These are phyloP conservation scores for Wallemia mellicola DNA, from an alignment of 1,284 basidiomycete genomes.

Conservation along the genomic window DNA sequence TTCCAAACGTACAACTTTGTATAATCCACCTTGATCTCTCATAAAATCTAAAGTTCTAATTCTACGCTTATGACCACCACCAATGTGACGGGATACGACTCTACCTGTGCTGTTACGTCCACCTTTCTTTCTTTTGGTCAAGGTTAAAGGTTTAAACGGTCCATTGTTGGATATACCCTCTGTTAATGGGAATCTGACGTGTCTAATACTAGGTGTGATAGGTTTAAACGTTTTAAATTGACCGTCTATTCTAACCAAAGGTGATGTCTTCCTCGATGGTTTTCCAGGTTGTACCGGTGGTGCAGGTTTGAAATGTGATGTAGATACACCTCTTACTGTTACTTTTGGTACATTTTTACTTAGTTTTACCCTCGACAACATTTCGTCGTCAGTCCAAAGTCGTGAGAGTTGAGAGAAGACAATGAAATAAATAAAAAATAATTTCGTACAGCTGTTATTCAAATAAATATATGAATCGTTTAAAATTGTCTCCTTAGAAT, in stretches of 20 bases:
- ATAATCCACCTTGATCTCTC: conserved; percentile 40
- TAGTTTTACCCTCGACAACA: no score
- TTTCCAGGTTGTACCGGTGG: no score
- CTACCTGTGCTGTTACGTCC: conserved; percentile 55
- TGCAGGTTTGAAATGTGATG: no score
- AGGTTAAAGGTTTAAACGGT: conserved; percentile 54
- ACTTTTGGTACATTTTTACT: no score
- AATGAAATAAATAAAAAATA: no score
- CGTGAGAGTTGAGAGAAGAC: no score
- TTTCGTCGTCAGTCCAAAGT: no score
- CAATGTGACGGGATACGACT: conserved; percentile 63
- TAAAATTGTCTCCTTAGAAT: no score
- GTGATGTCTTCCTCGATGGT: background rate
- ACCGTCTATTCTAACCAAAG: background rate
- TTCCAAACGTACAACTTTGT: conserved; percentile 75
- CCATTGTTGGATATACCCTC: conserved; percentile 60
- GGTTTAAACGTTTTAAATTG: conserved; percentile 75
- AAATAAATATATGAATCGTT: no score
- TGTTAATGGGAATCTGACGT: conserved; percentile 50
- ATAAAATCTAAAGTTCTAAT: conserved; percentile 68
- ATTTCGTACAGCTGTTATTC: no score
- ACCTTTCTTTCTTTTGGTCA: conserved; percentile 51
- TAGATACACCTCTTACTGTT: no score
- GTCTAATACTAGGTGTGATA: conserved; percentile 55
- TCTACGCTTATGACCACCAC: conserved; percentile 69